phyloP scores from a whole-genome alignment of 2,329 filamentous ascomycete genomes.

The Colletotrichum truncatum region DNA sequence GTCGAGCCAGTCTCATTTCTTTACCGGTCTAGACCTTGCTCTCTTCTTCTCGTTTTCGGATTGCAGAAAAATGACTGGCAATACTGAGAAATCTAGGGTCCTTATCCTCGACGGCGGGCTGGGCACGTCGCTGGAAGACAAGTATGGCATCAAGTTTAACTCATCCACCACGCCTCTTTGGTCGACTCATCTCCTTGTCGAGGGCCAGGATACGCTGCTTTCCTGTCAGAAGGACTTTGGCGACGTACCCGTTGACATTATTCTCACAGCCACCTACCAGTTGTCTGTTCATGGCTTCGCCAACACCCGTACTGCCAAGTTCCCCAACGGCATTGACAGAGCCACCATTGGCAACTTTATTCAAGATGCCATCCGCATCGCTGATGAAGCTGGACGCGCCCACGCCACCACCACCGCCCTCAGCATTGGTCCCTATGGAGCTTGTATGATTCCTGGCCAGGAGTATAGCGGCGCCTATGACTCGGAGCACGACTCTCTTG shows the following conservation, averaged over 20 bases:
- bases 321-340: slow-evolving; percentile 52
- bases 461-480: slow-evolving; percentile 74
- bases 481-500: slow-evolving; percentile 50
- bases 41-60: not conserved
- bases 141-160: slow-evolving; percentile 61
- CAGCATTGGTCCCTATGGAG: slow-evolving; percentile 73
- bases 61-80: slow-evolving; percentile 6
- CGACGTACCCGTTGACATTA: slow-evolving; percentile 65
- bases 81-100: slow-evolving; percentile 34
- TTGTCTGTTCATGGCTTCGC: slow-evolving; percentile 65
- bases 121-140: slow-evolving; percentile 71
- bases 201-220: slow-evolving; percentile 58
- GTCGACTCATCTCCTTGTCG: slow-evolving; percentile 73
- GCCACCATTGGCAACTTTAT: slow-evolving; percentile 51
- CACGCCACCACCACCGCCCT: slow-evolving; percentile 56
- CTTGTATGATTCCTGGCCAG: slow-evolving; percentile 71
- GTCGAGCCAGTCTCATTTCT: not conserved
- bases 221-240: slow-evolving; percentile 66
- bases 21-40: not conserved
- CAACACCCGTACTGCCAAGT: slow-evolving; percentile 52
- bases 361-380: slow-evolving; percentile 54
- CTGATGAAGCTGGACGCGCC: slow-evolving; percentile 42
- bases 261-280: slow-evolving; percentile 76
- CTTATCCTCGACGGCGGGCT: slow-evolving; percentile 73
- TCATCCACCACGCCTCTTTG: slow-evolving; percentile 66